Percentiles rank a stretch among this genome's conserved stretches.
Conservation (phyloP, 345 rosid genomes). For the Camelina hispida region DNA sequence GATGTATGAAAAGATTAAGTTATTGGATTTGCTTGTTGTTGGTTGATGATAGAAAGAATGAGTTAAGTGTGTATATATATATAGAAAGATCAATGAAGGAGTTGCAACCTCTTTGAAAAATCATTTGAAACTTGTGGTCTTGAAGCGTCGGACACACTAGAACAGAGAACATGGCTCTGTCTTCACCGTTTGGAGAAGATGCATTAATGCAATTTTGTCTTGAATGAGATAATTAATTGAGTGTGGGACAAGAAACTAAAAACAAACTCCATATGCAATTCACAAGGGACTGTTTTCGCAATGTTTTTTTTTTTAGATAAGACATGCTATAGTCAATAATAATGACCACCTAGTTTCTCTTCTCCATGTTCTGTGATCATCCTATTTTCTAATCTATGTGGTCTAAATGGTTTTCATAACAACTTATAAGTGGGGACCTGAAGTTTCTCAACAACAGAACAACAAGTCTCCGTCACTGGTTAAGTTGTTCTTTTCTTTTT, state of each 20-base stretch:
- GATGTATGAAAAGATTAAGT: conserved; percentile 31
- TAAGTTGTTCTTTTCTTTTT: not conserved
- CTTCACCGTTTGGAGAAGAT: conserved; percentile 3
- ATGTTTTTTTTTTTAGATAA: conserved; percentile 8
- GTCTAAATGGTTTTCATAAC: conserved; percentile 3
- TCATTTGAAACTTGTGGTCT: conserved; percentile 20
- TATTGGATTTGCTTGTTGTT: conserved; percentile 21
- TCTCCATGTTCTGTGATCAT: conserved; percentile 38
- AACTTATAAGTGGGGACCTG: conserved; percentile 31
- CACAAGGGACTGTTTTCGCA: conserved; percentile 37
- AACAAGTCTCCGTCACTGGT: conserved; percentile 16
- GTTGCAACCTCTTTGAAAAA: not conserved
- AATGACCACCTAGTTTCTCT: conserved; percentile 9
- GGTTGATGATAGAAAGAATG: conserved; percentile 28
- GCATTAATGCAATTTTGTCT: conserved; percentile 3
- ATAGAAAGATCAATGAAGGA: conserved; percentile 30
- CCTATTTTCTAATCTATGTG: conserved; percentile 1
- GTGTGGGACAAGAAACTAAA: conserved; percentile 11
- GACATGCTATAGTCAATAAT: conserved; percentile 18
- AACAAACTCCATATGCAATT: conserved; percentile 16
- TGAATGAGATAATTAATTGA: conserved; percentile 10
- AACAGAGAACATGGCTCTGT: conserved; percentile 41
- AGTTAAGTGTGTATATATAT: conserved; percentile 11
- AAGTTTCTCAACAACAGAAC: conserved; percentile 30
- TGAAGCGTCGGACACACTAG: conserved; percentile 27